phyloP scores from a whole-genome alignment of 2,329 filamentous ascomycete genomes.

The Penicillium sp. region DNA sequence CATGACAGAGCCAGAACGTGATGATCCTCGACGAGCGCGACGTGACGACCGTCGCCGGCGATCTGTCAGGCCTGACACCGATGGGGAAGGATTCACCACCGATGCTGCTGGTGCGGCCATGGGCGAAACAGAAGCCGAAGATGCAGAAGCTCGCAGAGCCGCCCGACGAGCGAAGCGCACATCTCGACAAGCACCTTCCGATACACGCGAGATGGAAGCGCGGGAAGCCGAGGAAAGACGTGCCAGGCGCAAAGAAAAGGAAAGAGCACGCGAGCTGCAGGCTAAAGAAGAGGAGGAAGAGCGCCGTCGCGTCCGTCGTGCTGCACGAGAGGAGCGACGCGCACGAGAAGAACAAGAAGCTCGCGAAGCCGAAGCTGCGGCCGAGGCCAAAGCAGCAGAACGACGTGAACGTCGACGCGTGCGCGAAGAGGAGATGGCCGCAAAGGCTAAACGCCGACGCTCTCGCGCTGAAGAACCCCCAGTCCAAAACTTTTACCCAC shows the following conservation, averaged over 20 bases:
- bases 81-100: constrained; percentile 48
- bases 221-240: constrained; percentile 39
- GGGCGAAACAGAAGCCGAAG: constrained; percentile 44
- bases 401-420: constrained; percentile 42
- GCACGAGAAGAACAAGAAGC: constrained; percentile 49
- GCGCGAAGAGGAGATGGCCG: constrained; percentile 34
- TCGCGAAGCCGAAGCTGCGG: constrained; percentile 24
- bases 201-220: constrained; percentile 33
- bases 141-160: constrained; percentile 63
- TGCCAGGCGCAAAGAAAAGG: constrained; percentile 53
- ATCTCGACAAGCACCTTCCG: constrained; percentile 36
- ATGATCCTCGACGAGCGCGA: constrained; percentile 33
- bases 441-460: constrained; percentile 33
- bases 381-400: constrained; percentile 25
- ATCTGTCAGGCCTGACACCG: constrained; percentile 49
- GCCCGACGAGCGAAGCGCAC: constrained; percentile 60
- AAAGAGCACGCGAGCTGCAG: constrained; percentile 44
- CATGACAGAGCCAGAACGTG: constrained; percentile 38
- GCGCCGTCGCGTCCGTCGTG: constrained; percentile 32
- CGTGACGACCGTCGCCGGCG: constrained; percentile 36
- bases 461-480: constrained; percentile 31
- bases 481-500: constrained; percentile 9
- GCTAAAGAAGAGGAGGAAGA: constrained; percentile 38
- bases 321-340: constrained; percentile 35
- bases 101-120: constrained; percentile 42